Conservation (phyloP, 2,329 filamentous ascomycete species). For the Sporothrix dimorphospora region DNA sequence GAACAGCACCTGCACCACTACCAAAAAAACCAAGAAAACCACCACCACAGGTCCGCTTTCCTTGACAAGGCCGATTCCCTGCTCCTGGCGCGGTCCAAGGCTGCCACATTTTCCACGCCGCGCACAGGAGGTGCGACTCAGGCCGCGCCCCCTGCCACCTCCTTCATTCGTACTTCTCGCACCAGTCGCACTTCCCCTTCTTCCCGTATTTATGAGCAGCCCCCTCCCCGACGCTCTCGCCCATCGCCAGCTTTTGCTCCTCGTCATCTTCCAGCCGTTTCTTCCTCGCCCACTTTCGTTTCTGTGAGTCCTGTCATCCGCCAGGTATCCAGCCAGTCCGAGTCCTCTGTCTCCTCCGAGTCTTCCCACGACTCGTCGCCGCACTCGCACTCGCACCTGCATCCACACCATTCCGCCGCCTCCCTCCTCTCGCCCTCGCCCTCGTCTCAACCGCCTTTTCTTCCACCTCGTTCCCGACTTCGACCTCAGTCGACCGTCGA, state of each 20-base stretch:
- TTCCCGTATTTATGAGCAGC: constrained; percentile 26
- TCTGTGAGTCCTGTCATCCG: background rate
- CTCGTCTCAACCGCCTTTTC: background rate
- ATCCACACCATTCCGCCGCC: background rate
- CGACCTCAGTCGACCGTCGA: constrained; percentile 8
- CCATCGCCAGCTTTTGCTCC: constrained; percentile 25
- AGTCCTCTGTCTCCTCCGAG: constrained; percentile 9
- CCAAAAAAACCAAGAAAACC: background rate
- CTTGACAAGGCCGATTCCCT: constrained; percentile 29
- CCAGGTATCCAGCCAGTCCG: constrained; percentile 1
- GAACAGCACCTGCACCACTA: background rate
- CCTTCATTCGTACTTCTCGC: background rate
- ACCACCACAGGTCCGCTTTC: constrained; percentile 22
- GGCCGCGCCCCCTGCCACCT: constrained; percentile 11
- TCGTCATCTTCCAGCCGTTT: constrained; percentile 8
- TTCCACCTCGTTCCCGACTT: constrained; percentile 21
- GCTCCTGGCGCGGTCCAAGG: constrained; percentile 20
- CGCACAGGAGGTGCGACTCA: constrained; percentile 6
- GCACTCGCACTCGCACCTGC: background rate
- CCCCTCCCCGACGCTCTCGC: constrained; percentile 18
- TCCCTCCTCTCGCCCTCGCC: background rate
- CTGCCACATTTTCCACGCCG: constrained; percentile 21
- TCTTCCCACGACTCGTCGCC: constrained; percentile 19
- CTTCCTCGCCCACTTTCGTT: constrained; percentile 13
- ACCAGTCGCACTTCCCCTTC: background rate